Base-by-base conservation (phyloP, 164 flowering plant species). In the Tinospora cordifolia region DNA sequence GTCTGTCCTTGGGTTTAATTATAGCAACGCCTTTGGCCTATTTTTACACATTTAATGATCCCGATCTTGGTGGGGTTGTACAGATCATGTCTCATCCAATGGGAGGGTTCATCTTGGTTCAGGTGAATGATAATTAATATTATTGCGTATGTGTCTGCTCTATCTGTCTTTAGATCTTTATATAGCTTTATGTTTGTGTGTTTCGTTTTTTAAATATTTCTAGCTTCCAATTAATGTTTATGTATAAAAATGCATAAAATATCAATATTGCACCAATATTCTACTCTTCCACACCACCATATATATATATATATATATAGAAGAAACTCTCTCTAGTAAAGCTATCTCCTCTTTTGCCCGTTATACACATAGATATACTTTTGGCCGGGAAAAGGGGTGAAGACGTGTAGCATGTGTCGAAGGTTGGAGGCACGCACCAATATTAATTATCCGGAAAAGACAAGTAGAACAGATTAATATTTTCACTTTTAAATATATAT, bases 21-120 rank as follows among this genome's bases (percentile, higher is more conserved):
- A n/a, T n/a, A 68, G 70, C 78, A 77, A 77, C n/a, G n/a, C n/a
- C n/a, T n/a, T n/a, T 75, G 75, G 81, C 19, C 19, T 66, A 51
- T 4, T 54, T 54, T 4, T 54, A 44, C 47, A 44, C 47, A 44
- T 44, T 44, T 44, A 44, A 44, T 44, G 47, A 44, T 6, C 47
- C 13, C 47, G 12, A 44, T 44, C 47, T 5, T 17, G 58, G 58
- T 17, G 22, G 58, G 60, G 60, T 21, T 51, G 19, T 51, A 1
- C 17, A 51, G 59, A 51, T 51, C 59, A n/a, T 51, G 7, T 51
- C 7, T 51, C 24, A 21, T 9, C 25, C 60, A 54, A 54, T 54
- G 60, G 21, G 60, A 54, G n/a, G n/a, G 24, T 54, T 54, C n/a
- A 54, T 54, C 60, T 54, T 8, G 60, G 60, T 54, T 21, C 60